phyloP scores from a whole-genome alignment of 176 grass and related monocot genomes.

The Phoenix roebelenii region DNA sequence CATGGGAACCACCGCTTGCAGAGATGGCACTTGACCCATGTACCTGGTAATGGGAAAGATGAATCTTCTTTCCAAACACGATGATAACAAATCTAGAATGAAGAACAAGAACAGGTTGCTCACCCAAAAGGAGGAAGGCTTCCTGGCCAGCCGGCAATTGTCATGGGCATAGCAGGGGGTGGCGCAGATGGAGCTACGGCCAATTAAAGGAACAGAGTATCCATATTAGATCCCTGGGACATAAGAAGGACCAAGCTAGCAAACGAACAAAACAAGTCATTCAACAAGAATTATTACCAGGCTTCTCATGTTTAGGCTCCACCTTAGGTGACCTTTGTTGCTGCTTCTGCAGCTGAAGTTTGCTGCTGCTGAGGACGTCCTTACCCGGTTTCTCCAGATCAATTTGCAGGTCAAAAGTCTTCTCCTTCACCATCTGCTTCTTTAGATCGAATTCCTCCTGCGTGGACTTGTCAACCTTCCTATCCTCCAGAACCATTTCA shows the following conservation, averaged over 20 bases:
- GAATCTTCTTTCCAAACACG: too few relatives aligned
- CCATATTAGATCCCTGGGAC: neutral
- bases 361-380: slow-evolving; percentile 28
- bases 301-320: slow-evolving; percentile 77
- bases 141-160: slow-evolving; percentile 65
- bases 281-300: slow-evolving; percentile 30
- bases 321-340: slow-evolving; percentile 45
- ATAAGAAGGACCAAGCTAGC: neutral
- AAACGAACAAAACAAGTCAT: neutral
- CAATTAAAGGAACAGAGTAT: neutral
- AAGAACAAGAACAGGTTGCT: slow-evolving; percentile 14
- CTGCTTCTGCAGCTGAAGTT: slow-evolving; percentile 38
- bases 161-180: slow-evolving; percentile 55
- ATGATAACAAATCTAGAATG: neutral
- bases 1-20: slow-evolving; percentile 66
- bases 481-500: slow-evolving; percentile 27
- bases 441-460: slow-evolving; percentile 31
- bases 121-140: slow-evolving; percentile 72
- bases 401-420: slow-evolving; percentile 36
- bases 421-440: slow-evolving; percentile 36
- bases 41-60: slow-evolving; percentile 41
- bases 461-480: slow-evolving; percentile 38
- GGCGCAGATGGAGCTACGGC: slow-evolving; percentile 20
- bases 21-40: slow-evolving; percentile 52
- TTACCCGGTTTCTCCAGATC: slow-evolving; percentile 76